Evolutionary conservation across 306 rosid species (phyloP).

Genomic region (Cyamopsis tetragonoloba): DNA sequence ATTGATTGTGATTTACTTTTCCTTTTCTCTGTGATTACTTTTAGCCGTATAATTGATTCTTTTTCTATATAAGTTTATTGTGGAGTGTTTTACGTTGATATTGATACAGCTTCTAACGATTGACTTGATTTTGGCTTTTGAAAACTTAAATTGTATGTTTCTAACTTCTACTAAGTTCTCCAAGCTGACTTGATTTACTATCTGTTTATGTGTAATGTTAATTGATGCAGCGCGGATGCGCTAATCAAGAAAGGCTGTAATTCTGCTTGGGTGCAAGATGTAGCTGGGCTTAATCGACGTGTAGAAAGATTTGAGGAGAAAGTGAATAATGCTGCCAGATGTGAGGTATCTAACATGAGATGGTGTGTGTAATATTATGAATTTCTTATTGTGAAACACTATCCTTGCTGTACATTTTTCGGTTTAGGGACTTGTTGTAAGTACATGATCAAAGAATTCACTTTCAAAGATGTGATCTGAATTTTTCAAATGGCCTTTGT

Average conservation of each 20-base stretch:
- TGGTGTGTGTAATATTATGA: neutral
- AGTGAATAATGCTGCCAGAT: neutral
- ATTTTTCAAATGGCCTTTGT: neutral
- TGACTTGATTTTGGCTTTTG: neutral
- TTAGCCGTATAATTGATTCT: neutral
- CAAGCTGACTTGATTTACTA: neutral
- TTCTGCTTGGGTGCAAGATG: accelerated
- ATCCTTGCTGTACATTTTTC: neutral
- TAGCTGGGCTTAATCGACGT: neutral
- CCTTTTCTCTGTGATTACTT: neutral
- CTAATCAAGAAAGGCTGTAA: neutral
- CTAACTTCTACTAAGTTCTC: neutral
- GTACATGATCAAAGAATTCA: neutral
- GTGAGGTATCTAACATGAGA: slow-evolving; percentile 29
- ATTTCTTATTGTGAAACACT: neutral
- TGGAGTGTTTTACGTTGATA: neutral
- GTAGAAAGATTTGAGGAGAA: neutral
- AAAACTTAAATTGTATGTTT: neutral
- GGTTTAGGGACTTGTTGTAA: neutral
- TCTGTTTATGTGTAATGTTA: slow-evolving; percentile 12
- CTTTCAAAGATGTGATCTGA: neutral
- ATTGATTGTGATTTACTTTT: neutral
- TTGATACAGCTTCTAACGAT: neutral
- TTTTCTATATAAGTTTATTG: neutral
- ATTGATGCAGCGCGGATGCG: neutral